Evolutionary conservation across 2,329 filamentous ascomycete genomes (phyloP), one percentile per base, ranked within the genome.

Genomic region (Microcyclospora pomicola): DNA sequence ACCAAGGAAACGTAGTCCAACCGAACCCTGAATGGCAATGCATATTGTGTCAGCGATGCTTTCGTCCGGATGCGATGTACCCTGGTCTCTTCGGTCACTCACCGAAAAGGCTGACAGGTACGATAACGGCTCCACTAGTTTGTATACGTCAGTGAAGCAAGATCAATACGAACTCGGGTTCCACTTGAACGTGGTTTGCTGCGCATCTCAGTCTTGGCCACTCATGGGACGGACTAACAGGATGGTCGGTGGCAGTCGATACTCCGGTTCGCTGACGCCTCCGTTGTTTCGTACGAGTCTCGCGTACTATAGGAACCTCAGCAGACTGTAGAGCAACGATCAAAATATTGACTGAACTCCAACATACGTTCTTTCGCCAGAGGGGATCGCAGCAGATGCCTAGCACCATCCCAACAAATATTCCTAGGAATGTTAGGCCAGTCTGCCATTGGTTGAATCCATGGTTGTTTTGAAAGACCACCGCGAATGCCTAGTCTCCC

Each of bases 81-180:
- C 40, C 15, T 36, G 15, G 14, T 33, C 24, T 38, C 31, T 39
- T 38, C 19, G 40, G 13, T 27, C 31, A 50, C 62, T 58, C 55
- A 68, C 83, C 81, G 59, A 95, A 93, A 12, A 96, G 63, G 6
- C 84, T 83, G 39, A 82, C 66, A 5, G 86, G 83, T 27, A 91
- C 83, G 9, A 93, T 61, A 33, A 85, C 60, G 1, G 77, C 77
- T n/a, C 87, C 88, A 9, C 53, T 55, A 24, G 19, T 40, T 42
- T 27, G 41, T 39, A 40, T 41, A 33, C 35, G 44, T 53, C 40
- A 52, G 40, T 42, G 13, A 24, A 24, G 19, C 19, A 24, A 7
- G 19, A 24, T 24, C 15, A 33, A 37, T 27, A 15, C 13, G 11
- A 34, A 9, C 33, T 27, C 39, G 24, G 35, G 24, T 34, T 42